These are phyloP conservation scores for Saturnispora ahearnii DNA, from an alignment of 805 yeast genomes.

Conservation along the genomic window DNA sequence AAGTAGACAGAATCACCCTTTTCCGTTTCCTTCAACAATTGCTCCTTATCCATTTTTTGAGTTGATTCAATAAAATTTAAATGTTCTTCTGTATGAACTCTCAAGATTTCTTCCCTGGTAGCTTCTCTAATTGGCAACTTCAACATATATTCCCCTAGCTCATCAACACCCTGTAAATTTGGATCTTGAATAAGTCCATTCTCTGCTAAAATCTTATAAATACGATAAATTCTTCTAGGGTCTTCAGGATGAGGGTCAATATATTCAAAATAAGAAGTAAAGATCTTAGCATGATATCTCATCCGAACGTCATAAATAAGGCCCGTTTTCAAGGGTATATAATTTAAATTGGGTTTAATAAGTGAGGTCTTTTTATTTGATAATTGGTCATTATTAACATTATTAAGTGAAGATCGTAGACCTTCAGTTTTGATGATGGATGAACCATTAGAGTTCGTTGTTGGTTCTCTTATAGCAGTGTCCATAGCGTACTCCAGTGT, in stretches of 20 bases:
- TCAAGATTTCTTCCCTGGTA: slow-evolving; percentile 69
- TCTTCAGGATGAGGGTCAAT: slow-evolving; percentile 99
- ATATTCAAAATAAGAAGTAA: slow-evolving; percentile 84
- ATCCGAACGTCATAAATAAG: slow-evolving; percentile 92
- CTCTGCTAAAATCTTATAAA: slow-evolving; percentile 88
- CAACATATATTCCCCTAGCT: slow-evolving; percentile 78
- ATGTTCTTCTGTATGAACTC: slow-evolving; percentile 80
- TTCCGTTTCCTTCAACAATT: slow-evolving; percentile 74
- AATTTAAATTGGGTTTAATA: slow-evolving; percentile 57
- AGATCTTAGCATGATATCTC: slow-evolving; percentile 94
- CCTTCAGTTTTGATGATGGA: not conserved
- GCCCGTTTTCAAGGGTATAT: slow-evolving; percentile 79
- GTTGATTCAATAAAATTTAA: slow-evolving; percentile 68
- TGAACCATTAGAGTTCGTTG: slow-evolving; percentile 27
- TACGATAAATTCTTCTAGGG: slow-evolving; percentile 90
- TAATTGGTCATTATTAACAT: slow-evolving; percentile 14
- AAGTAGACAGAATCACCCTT: slow-evolving; percentile 91
- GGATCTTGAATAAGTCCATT: slow-evolving; percentile 84
- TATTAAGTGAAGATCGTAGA: not conserved
- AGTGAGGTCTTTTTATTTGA: slow-evolving; percentile 29
- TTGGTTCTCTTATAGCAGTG: not conserved
- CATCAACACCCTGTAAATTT: slow-evolving; percentile 57
- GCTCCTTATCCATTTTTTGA: slow-evolving; percentile 66
- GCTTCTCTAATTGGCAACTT: slow-evolving; percentile 92
- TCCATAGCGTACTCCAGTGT: not conserved